Evolutionary conservation across 371 early-diverging fungal genomes (phyloP), one percentile per base, ranked within the genome.

Genomic region (Circinella minor): DNA sequence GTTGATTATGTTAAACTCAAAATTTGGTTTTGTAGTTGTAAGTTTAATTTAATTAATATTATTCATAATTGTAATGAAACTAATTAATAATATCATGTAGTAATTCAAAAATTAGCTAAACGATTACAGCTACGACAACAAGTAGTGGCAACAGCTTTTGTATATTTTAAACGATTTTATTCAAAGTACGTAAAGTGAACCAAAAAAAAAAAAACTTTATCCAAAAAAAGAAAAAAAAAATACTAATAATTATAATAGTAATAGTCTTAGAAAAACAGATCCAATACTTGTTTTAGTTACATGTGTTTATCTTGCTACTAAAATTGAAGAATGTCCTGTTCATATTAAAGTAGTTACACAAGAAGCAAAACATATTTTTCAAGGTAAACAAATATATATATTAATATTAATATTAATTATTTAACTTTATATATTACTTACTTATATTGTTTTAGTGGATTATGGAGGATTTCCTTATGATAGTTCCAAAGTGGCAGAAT

Each of bases 141-240:
- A 64, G 90, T 94, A 17, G 84, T 95, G 1, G 94, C 95, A 0
- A 94, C 96, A 4, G 95, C 95, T 3, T 80, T 89, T 51, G 91
- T 93, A 0, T 97, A 95, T 76, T 95, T 96, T 66, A 94, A 93
- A 78, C 87, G 97, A 20, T 96, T 95, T 74, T 96, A 94, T 75
- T 81, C 91, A 78, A 92, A 90, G 94, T n/a, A n/a, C n/a, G n/a
- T 93, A 89, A 71, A 83, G 8, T 51, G n/a, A n/a, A n/a, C n/a
- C n/a, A n/a, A n/a, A n/a, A n/a, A n/a, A n/a, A n/a, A n/a, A n/a
- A n/a, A n/a, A 9, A 11, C 11, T 43, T 43, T 43, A 43, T 43
- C 39, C 9, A 39, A 9, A 39, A 6, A 39, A 5, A 18, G 27
- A 36, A 59, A 61, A 39, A 15, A 39, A 39, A 39, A 9, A 43